These are phyloP conservation scores for Sporothrix dimorphospora DNA, from an alignment of 2,329 filamentous ascomycete species.

Conservation along the genomic window DNA sequence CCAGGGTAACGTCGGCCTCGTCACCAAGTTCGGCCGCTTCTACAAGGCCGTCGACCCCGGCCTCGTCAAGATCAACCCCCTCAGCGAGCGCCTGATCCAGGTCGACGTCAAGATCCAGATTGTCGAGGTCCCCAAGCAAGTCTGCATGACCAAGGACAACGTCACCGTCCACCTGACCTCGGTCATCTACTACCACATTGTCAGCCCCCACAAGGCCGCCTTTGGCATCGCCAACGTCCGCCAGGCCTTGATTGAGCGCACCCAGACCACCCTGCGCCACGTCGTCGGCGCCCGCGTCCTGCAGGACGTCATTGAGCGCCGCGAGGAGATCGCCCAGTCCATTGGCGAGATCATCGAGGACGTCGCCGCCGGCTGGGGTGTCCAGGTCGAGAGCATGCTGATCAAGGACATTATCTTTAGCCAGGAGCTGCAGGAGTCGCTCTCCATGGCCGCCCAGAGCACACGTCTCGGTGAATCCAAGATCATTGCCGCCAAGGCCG, in stretches of 20 bases:
- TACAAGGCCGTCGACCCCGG: slow-evolving; percentile 95
- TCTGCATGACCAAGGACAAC: slow-evolving; percentile 99
- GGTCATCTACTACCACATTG: slow-evolving; percentile 99
- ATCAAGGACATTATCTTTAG: slow-evolving; percentile 99
- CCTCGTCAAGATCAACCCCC: slow-evolving; percentile 94
- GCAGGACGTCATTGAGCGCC: slow-evolving; percentile 97
- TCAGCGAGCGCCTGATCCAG: slow-evolving; percentile 85
- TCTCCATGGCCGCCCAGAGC: slow-evolving; percentile 97
- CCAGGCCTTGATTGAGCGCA: slow-evolving; percentile 95
- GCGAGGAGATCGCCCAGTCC: slow-evolving; percentile 92
- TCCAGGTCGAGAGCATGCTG: slow-evolving; percentile 95
- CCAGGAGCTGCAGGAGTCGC: slow-evolving; percentile 89
- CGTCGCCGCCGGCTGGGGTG: slow-evolving; percentile 91
- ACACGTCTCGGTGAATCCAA: slow-evolving; percentile 99
- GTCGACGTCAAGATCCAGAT: slow-evolving; percentile 99
- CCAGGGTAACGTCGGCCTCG: slow-evolving; percentile 92
- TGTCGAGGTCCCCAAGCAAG: slow-evolving; percentile 91
- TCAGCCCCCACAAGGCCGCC: slow-evolving; percentile 91
- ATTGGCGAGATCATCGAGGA: slow-evolving; percentile 98
- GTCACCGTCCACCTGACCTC: slow-evolving; percentile 91
- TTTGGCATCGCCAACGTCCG: slow-evolving; percentile 95
- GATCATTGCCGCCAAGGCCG: slow-evolving; percentile 94
- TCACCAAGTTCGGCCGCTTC: slow-evolving; percentile 95
- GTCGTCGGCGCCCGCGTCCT: slow-evolving; percentile 94
- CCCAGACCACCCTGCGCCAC: slow-evolving; percentile 90